Percentiles rank a stretch among this genome's conserved stretches.
phyloP scores from a whole-genome alignment of 768 basidiomycete genomes.

The Pleurotus ostreatus region DNA sequence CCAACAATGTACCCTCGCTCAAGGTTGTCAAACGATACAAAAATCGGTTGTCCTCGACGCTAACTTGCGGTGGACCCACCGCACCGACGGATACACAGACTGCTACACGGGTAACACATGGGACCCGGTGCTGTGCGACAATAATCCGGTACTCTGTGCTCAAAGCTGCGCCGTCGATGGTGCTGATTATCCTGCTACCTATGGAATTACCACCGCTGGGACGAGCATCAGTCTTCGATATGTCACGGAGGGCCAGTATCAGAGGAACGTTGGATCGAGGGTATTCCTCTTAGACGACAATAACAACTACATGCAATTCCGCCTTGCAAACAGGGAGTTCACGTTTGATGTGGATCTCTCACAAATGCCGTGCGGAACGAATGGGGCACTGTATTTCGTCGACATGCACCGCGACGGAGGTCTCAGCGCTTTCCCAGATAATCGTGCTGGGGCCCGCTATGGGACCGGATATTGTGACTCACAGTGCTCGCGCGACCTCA shows the following conservation, averaged over 20 bases:
- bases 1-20: slow-evolving; percentile 25
- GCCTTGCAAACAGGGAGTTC: slow-evolving; percentile 54
- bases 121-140: slow-evolving; percentile 32
- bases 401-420: slow-evolving; percentile 3
- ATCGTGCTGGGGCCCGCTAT: slow-evolving; percentile 29
- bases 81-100: slow-evolving; percentile 18
- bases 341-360: slow-evolving; percentile 60
- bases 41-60: slow-evolving; percentile 28
- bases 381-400: slow-evolving; percentile 19
- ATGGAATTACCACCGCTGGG: slow-evolving; percentile 31
- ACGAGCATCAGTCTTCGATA: slow-evolving; percentile 28
- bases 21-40: slow-evolving; percentile 19
- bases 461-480: slow-evolving; percentile 13
- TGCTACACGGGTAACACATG: slow-evolving; percentile 37
- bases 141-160: slow-evolving; percentile 7
- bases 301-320: slow-evolving; percentile 30
- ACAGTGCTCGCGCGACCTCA: slow-evolving; percentile 42
- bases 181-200: slow-evolving; percentile 28
- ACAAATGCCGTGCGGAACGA: slow-evolving; percentile 32
- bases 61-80: slow-evolving; percentile 35
- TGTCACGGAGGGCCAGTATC: slow-evolving; percentile 18
- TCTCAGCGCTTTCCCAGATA: not conserved
- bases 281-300: slow-evolving; percentile 1
- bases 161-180: slow-evolving; percentile 17
- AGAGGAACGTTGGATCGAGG: slow-evolving; percentile 13